Base-by-base conservation (phyloP, 2,329 filamentous ascomycete species). In the Rhynchosporium graminicola region DNA sequence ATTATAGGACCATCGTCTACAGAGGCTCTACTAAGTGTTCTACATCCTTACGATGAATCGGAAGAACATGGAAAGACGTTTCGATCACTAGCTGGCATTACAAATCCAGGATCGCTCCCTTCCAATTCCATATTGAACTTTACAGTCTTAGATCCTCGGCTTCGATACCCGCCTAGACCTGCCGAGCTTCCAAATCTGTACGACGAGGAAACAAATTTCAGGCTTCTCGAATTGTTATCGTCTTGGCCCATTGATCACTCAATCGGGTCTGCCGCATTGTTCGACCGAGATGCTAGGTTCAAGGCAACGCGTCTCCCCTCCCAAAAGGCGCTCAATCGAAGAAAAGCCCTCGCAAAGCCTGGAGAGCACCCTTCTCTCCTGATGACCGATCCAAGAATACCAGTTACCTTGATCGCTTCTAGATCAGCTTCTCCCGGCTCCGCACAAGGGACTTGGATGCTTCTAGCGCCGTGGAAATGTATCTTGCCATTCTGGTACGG, bases 381-480 rank as follows among this genome's bases (percentile, higher is more conserved):
- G 8, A 67, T 79, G 0, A 80, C 78, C 8, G 92, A 97, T 70
- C 90, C 91, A 1, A 78, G 83, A 1, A 95, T 98, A 15, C 95
- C 95, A 0, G 77, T 94, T 45, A 79, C 94, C 1, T 77, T 96
- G 5, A 80, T 91, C 4, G 81, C 87, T 40, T 85, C 84, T 10
- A 82, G 85, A 3, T 74, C 81, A 9, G 74, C 77, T 10, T 70
- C 74, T 1, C 76, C 77, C 43, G 78, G 75, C 10, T 82, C 82
- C 52, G 78, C 80, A 1, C 86, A 89, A 54, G 88, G 89, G 0
- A 87, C 82, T 0, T 98, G 92, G 92, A 95, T 88, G 0, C 74
- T 98, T 1, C 80, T 98, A 29, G 82, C 95, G 3, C 95, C 95
- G 0, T 97, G 94, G 92, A 92, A 91, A 73, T 97, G 91, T 70